A percentile compares a stretch with the other conserved stretches of the same genome.
Conservation (phyloP, 1,284 basidiomycete species). For the Baeospora myosura region DNA sequence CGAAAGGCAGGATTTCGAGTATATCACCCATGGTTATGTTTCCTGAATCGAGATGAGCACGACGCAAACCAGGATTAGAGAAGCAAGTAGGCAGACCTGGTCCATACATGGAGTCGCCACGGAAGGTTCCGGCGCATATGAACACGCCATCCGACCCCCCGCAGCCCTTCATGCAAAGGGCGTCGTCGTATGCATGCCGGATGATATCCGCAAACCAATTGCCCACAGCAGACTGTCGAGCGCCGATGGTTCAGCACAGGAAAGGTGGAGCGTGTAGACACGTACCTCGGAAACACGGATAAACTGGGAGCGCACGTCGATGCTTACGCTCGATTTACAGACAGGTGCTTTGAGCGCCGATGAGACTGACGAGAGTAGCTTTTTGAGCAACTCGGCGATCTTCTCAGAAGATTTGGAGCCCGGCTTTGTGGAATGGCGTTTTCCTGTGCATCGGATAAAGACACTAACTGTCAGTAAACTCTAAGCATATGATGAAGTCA, state of each 20-base stretch:
- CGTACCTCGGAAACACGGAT: slow-evolving; percentile 67
- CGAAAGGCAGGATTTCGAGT: slow-evolving; percentile 84
- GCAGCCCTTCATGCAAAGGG: slow-evolving; percentile 49
- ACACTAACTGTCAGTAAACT: not conserved
- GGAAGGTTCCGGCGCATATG: slow-evolving; percentile 80
- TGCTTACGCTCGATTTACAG: slow-evolving; percentile 59
- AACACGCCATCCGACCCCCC: slow-evolving; percentile 73
- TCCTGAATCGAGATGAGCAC: slow-evolving; percentile 32
- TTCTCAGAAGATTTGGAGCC: slow-evolving; percentile 50
- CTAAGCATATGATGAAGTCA: not conserved
- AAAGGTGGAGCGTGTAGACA: not conserved
- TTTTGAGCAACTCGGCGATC: slow-evolving; percentile 57
- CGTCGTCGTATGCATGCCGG: slow-evolving; percentile 82
- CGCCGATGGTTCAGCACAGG: not conserved
- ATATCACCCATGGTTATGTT: slow-evolving; percentile 77
- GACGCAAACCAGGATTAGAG: not conserved
- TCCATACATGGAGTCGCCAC: slow-evolving; percentile 83
- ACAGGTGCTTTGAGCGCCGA: slow-evolving; percentile 67
- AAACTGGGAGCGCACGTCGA: slow-evolving; percentile 72
- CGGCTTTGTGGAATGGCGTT: slow-evolving; percentile 56
- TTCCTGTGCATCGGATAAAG: slow-evolving; percentile 37
- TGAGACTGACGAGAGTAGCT: slow-evolving; percentile 65
- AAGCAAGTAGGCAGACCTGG: slow-evolving; percentile 43
- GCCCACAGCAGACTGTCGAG: slow-evolving; percentile 61
- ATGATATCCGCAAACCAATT: slow-evolving; percentile 89